Base-by-base conservation (phyloP, 2,329 filamentous ascomycete species). In the Tolypocladium ovalisporum region DNA sequence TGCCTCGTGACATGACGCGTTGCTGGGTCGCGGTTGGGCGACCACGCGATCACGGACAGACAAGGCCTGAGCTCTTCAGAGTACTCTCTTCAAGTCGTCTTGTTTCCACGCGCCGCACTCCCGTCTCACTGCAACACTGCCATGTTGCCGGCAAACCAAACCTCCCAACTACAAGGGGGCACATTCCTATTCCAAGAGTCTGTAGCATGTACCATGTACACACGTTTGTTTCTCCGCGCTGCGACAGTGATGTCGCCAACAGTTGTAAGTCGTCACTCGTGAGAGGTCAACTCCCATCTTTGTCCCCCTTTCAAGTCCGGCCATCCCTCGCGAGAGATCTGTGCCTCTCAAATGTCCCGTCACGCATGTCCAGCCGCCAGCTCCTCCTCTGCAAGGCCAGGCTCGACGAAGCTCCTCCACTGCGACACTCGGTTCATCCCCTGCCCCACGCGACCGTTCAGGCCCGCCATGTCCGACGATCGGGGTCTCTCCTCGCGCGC, bases 361-460 rank as follows among this genome's bases (percentile, higher is more conserved):
- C 44, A 49, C 10, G 15, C 27, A 7, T 37, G 53, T 1, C 47
- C 56, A 12, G 44, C 44, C 37, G 49, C 53, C 44, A 56, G 53
- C 55, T 72, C 70, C 32, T 63, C 67, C 44, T 73, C 71, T 47
- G 74, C 73, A 42, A 67, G 60, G 4, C 76, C 77, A 8, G 73
- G 73, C 60, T 73, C 71, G 19, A 81, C 75, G 66, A 77, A 78
- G 44, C 68, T 72, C 58, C 71, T 71, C 79, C 79, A 81, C 57
- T 79, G 75, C 49, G 67, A 69, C 22, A 81, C 78, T 8, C 79
- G 71, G 60, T 75, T 71, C 72, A 75, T 72, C 12, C 78, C 78
- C 37, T 73, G 70, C 7, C 59, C 61, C 1, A 73, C 75, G 34
- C 69, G 68, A 5, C 75, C 75, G 42, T 70, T 72, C 42, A 81